A percentile compares a stretch with the other conserved stretches of the same genome.
phyloP scores from a whole-genome alignment of 2,329 filamentous ascomycete genomes.

The Paecilomyces formosus region DNA sequence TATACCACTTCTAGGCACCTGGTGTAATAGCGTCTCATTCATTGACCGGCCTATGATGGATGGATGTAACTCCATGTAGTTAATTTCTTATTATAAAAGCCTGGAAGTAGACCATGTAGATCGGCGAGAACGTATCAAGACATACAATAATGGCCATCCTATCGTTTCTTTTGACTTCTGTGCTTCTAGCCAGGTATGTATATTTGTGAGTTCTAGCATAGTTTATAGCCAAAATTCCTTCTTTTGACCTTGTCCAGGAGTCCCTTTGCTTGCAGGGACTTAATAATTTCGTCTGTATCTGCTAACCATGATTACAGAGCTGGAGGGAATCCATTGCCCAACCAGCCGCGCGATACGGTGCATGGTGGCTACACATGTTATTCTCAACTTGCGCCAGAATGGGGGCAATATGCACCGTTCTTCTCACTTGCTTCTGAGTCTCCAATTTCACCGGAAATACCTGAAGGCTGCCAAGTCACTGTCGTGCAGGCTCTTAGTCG shows the following conservation, averaged over 20 bases:
- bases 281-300: neutral
- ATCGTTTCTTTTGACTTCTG: neutral
- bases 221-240: neutral
- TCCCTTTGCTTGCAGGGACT: neutral
- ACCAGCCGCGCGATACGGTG: conserved; percentile 46
- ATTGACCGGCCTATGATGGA: neutral
- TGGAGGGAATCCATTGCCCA: neutral
- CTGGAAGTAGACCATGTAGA: neutral
- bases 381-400: conserved; percentile 55
- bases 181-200: neutral
- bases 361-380: conserved; percentile 57
- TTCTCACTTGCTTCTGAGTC: conserved; percentile 60
- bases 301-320: neutral
- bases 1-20: neutral
- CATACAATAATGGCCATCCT: neutral
- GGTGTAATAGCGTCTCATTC: neutral
- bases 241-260: neutral
- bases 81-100: neutral
- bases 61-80: neutral
- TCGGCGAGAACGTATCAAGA: neutral
- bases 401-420: conserved; percentile 86
- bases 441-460: conserved; percentile 53
- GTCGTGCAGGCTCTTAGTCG: conserved; percentile 77
- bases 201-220: neutral
- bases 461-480: conserved; percentile 61